These are phyloP conservation scores for Phytophthora pini DNA, from an alignment of 352 stramenopile genomes.

Conservation along the genomic window DNA sequence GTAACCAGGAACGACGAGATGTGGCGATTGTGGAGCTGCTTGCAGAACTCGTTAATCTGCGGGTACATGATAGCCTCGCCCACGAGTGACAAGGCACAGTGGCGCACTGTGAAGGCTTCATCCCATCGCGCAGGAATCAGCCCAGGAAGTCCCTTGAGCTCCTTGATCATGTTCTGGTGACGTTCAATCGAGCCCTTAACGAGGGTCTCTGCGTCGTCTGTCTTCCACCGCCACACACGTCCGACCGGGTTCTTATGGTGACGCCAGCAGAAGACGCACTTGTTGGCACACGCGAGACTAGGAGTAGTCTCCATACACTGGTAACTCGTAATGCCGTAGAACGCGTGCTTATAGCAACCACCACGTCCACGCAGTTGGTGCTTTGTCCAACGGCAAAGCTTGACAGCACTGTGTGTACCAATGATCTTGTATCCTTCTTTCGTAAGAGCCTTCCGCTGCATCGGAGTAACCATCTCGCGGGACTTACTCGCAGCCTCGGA, in stretches of 20 bases:
- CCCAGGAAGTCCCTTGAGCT: conserved; percentile 95
- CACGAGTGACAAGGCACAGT: conserved; percentile 98
- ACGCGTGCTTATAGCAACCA: conserved; percentile 99
- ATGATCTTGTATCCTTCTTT: conserved; percentile 99
- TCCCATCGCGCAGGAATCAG: conserved; percentile 95
- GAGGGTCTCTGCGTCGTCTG: conserved; percentile 95
- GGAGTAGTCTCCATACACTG: conserved; percentile 99
- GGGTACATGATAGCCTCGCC: conserved; percentile 99
- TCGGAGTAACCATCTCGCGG: conserved; percentile 95
- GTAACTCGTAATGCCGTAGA: conserved; percentile 99
- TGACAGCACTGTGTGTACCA: conserved; percentile 97
- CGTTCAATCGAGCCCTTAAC: conserved; percentile 93
- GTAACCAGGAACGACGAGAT: conserved; percentile 99
- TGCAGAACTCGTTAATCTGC: conserved; percentile 97
- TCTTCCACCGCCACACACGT: conserved; percentile 98
- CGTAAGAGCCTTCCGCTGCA: conserved; percentile 93
- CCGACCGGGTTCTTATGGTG: conserved; percentile 99
- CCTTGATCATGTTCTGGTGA: conserved; percentile 95
- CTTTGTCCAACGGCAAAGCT: conserved; percentile 99
- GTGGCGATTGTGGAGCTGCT: conserved; percentile 93
- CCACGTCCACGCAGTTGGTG: conserved; percentile 96
- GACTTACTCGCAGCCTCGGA: conserved; percentile 70
- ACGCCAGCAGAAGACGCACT: conserved; percentile 99
- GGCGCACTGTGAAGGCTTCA: conserved; percentile 95
- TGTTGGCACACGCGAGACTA: conserved; percentile 98